Percentiles rank a stretch among this genome's conserved stretches.
These are phyloP conservation scores for Cadophora sp. DNA, from an alignment of 2,329 filamentous ascomycete genomes.

Conservation along the genomic window DNA sequence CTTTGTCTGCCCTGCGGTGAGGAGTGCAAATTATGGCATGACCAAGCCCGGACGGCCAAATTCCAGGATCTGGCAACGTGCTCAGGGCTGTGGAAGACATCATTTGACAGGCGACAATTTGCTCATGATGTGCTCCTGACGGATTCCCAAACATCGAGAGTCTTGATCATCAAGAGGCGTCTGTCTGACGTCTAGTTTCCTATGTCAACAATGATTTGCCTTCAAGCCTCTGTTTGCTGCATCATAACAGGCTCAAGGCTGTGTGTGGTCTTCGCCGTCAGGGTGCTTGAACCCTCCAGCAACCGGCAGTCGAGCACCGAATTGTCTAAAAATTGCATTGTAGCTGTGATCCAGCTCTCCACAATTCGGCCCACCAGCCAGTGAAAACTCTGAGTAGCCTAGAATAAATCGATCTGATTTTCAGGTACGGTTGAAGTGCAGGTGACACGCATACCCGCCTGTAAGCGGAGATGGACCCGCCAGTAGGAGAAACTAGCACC, in stretches of 20 bases:
- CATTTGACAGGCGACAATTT: conserved; percentile 22
- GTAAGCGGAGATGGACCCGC: conserved; percentile 15
- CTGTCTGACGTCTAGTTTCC: background rate
- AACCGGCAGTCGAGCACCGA: background rate
- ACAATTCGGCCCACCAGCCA: conserved; percentile 24
- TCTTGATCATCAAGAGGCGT: conserved; percentile 3
- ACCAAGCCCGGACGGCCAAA: conserved; percentile 17
- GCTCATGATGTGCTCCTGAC: conserved; percentile 4
- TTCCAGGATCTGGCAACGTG: conserved; percentile 31
- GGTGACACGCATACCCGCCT: conserved; percentile 15
- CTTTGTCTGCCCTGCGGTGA: conserved; percentile 9
- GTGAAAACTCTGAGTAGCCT: conserved; percentile 27
- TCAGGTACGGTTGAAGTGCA: conserved; percentile 27
- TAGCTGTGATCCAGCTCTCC: conserved; percentile 6
- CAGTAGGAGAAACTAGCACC: conserved; percentile 17
- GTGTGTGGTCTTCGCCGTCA: background rate
- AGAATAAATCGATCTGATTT: conserved; percentile 24
- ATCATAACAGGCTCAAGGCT: background rate
- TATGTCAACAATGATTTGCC: background rate
- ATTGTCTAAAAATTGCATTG: background rate
- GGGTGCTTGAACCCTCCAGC: background rate
- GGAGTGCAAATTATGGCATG: conserved; percentile 20
- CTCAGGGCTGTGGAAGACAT: conserved; percentile 32
- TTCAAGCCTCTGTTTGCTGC: background rate
- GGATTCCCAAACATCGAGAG: background rate